A percentile compares a stretch with the other conserved stretches of the same genome.
Evolutionary conservation across 768 basidiomycete genomes (phyloP).

Genomic region (Tremella mesenterica): DNA sequence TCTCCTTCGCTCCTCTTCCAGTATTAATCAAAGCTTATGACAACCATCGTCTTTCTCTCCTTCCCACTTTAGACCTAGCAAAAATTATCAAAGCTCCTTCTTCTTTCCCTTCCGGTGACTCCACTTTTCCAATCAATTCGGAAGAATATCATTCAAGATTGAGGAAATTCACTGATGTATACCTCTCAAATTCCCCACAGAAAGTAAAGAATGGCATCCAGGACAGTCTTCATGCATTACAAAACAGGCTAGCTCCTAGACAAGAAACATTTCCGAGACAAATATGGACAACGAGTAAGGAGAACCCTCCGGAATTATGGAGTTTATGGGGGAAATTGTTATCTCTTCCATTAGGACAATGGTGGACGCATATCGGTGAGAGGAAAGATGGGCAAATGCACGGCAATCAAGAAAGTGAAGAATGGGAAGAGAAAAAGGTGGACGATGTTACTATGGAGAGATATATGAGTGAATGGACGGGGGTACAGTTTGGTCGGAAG

Average conservation of each 20-base stretch:
- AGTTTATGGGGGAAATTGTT: conserved; percentile 11
- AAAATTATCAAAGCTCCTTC: not conserved
- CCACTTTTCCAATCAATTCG: not conserved
- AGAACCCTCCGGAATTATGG: conserved; percentile 1
- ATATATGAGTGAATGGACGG: conserved; percentile 15
- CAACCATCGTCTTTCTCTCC: no score
- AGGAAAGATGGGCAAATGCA: not conserved
- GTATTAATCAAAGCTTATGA: no score
- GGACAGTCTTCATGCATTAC: not conserved
- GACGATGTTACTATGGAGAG: conserved; percentile 16
- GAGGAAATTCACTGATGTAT: not conserved
- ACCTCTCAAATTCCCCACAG: not conserved
- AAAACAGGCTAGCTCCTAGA: not conserved
- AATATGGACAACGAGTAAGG: conserved; percentile 12
- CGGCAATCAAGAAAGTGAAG: conserved; percentile 2
- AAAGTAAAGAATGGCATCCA: not conserved
- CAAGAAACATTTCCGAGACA: conserved; percentile 4
- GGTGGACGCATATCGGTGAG: no score
- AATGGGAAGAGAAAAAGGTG: conserved; percentile 10
- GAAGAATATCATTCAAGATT: not conserved
- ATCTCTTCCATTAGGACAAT: conserved; percentile 6
- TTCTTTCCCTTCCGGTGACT: not conserved
- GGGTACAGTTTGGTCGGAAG: conserved; percentile 3
- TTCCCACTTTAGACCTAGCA: not conserved
- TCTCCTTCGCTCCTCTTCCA: no score